phyloP scores from a whole-genome alignment of 108 stramenopile species.

The Poteriospumella lacustris region DNA sequence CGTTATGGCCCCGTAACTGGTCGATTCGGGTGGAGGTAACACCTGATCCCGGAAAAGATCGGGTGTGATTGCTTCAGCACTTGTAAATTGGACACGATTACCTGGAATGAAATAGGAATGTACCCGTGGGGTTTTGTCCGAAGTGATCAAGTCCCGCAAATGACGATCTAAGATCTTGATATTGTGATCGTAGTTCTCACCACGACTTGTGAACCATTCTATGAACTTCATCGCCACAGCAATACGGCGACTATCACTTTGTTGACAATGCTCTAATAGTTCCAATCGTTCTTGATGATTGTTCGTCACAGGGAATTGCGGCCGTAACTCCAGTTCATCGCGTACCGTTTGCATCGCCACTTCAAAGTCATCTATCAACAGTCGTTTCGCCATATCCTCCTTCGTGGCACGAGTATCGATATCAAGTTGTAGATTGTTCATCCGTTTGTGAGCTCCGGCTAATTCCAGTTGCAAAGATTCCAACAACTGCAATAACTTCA shows the following conservation, averaged over 20 bases:
- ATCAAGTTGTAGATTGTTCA: background rate
- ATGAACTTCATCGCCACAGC: conserved; percentile 32
- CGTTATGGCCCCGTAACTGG: too few species aligned
- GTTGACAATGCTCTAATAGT: background rate
- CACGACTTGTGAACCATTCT: conserved; percentile 42
- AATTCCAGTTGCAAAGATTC: background rate
- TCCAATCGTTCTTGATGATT: background rate
- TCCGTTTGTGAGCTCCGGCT: background rate
- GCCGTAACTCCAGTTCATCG: background rate
- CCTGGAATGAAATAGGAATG: background rate
- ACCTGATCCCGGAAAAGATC: too few species aligned
- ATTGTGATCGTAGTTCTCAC: conserved; percentile 43
- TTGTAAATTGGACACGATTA: background rate
- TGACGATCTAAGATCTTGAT: conserved; percentile 34
- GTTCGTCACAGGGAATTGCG: background rate
- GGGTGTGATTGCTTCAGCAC: too few species aligned
- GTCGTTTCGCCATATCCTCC: background rate
- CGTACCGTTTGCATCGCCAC: background rate
- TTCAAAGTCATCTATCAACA: background rate
- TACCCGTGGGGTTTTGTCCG: background rate
- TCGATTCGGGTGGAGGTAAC: too few species aligned
- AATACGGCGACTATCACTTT: background rate
- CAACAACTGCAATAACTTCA: background rate
- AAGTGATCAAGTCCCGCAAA: conserved; percentile 34
- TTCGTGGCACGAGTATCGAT: background rate